These are phyloP conservation scores for Kurtzmaniella fragi DNA, from an alignment of 805 yeast species.

Conservation along the genomic window DNA sequence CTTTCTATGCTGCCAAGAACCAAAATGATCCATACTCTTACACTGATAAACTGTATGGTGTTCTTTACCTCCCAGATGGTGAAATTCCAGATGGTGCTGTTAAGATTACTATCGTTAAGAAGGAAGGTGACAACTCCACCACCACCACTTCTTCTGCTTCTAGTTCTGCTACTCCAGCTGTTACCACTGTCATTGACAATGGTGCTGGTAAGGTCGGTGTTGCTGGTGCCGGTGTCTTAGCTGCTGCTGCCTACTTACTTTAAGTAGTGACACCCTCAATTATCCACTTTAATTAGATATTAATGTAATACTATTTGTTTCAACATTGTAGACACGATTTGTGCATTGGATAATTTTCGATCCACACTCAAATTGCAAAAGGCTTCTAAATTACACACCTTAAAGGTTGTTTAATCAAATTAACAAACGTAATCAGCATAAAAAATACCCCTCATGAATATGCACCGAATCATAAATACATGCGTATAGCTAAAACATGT, in stretches of 20 bases:
- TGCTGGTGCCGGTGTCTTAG: neutral
- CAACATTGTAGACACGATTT: too few species aligned
- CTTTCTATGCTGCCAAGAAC: conserved; percentile 39
- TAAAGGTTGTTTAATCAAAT: too few species aligned
- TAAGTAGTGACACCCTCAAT: neutral
- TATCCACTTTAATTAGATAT: too few species aligned
- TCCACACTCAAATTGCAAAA: too few species aligned
- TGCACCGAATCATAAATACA: too few species aligned
- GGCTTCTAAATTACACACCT: too few species aligned
- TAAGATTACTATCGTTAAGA: neutral
- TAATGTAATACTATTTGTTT: too few species aligned
- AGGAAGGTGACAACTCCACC: neutral
- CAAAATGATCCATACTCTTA: conserved; percentile 40
- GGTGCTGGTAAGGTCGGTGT: neutral
- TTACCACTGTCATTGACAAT: neutral
- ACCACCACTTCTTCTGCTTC: neutral
- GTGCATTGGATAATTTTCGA: too few species aligned
- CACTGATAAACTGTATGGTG: conserved; percentile 13
- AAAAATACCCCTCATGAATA: too few species aligned
- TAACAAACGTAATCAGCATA: too few species aligned
- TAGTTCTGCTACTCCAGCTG: neutral
- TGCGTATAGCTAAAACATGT: too few species aligned
- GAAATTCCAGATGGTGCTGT: neutral
- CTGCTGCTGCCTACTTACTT: neutral
- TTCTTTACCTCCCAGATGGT: neutral